These are phyloP conservation scores for Magnolia changhungtana DNA, from an alignment of 164 flowering plant species.

Conservation along the genomic window DNA sequence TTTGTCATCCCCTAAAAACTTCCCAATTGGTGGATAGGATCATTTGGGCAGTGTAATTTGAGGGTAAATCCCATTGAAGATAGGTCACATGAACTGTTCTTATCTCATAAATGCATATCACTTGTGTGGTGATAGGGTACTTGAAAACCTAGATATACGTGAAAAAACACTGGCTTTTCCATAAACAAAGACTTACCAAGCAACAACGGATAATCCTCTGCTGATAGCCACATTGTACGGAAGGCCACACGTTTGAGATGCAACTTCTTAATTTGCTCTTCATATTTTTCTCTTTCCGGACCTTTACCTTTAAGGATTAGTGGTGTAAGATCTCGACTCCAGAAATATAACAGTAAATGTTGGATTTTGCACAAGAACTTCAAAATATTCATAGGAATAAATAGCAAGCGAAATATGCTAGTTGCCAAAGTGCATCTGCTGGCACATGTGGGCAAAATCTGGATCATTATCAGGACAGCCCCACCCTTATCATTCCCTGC, in stretches of 20 bases:
- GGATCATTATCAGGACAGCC: too few relatives aligned
- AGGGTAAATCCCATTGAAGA: too few relatives aligned
- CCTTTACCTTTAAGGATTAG: constrained; percentile 63
- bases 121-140: too few relatives aligned
- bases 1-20: background rate
- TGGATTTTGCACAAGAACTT: constrained; percentile 1
- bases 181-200: constrained; percentile 44
- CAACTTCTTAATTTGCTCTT: constrained; percentile 61
- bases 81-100: too few relatives aligned
- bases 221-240: constrained; percentile 95
- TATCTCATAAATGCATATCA: too few relatives aligned
- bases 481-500: too few relatives aligned
- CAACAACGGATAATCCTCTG: constrained; percentile 89
- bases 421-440: background rate
- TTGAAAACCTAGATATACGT: too few relatives aligned
- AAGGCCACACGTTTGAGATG: constrained; percentile 90
- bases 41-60: too few relatives aligned
- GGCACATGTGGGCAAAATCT: background rate
- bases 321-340: background rate
- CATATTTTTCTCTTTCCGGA: constrained; percentile 84
- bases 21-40: background rate
- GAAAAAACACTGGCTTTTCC: too few relatives aligned
- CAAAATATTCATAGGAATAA: background rate
- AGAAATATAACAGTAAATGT: background rate
- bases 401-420: background rate